Evolutionary conservation across 495 filamentous ascomycete species (phyloP), one percentile per base, ranked within the genome.

Genomic region (Chaetomium fimeti): DNA sequence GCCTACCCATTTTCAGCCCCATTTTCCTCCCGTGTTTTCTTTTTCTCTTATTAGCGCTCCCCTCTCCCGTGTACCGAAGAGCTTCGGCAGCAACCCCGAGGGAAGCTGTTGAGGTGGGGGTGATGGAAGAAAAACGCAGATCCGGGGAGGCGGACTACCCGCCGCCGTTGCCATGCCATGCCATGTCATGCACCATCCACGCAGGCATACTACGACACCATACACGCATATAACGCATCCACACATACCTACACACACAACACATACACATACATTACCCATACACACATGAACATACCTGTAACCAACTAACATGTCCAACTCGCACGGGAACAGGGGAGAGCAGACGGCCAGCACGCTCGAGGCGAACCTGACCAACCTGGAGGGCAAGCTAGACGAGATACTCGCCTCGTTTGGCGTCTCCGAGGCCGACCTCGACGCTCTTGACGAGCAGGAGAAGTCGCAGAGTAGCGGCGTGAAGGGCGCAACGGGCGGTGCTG

Each of bases 371-470:
- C 69, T 86, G 61, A 76, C 77, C 9, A 79, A 52, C 40, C 66
- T 86, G 24, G 83, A 86, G 70, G 77, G 68, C 64, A 85, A 81
- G 68, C 78, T 86, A 43, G 83, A 86, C 60, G 78, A 75, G 54
- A 63, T 86, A 7, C 71, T 86, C 24, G 80, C 81, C 7, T 69
- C 72, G 20, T 65, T 77, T 13, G 72, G 66, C 2, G 57, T 64
- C 3, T 22, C 58, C 1, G 13, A 29, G 0, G 64, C 54, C 27
- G 67, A 69, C 0, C 12, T 36, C 15, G 54, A 62, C 11, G 63
- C 16, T 6, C 38, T 56, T 5, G 67, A 60, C 3, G 65, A 45
- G 40, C 48, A 54, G 22, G 36, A 62, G 61, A 5, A 27, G 24
- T 13, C 16, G 0, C 24, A 47, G 13, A 29, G 24, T 12, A 40